A percentile compares a stretch with the other conserved stretches of the same genome.
Conservation (phyloP, 1,284 basidiomycete species). For the Melanopsichium pennsylvanicum region DNA sequence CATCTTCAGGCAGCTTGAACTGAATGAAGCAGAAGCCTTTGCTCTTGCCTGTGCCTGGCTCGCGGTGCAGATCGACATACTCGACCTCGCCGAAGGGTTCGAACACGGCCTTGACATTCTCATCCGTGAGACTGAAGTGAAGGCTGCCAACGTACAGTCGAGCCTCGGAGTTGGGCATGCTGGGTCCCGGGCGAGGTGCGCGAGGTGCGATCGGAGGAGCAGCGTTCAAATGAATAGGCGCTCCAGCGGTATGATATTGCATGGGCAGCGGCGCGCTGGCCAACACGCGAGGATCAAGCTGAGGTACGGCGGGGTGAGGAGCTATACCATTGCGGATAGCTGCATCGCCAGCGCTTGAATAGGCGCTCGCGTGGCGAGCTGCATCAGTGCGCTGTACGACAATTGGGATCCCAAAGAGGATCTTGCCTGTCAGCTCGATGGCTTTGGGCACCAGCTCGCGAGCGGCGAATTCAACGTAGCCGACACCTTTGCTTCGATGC, state of each 20-base stretch:
- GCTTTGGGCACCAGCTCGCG: slow-evolving; percentile 91
- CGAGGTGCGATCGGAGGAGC: slow-evolving; percentile 9
- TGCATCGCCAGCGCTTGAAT: slow-evolving; percentile 12
- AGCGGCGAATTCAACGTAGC: slow-evolving; percentile 92
- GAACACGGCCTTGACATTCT: slow-evolving; percentile 97
- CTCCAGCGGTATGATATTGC: slow-evolving; percentile 35
- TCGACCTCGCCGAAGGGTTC: slow-evolving; percentile 97
- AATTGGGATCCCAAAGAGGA: slow-evolving; percentile 97
- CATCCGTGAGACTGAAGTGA: slow-evolving; percentile 93
- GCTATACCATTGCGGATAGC: slow-evolving; percentile 16
- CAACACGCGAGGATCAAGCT: slow-evolving; percentile 28
- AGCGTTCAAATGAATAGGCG: slow-evolving; percentile 40
- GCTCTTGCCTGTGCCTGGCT: slow-evolving; percentile 86
- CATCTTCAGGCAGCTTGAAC: slow-evolving; percentile 85
- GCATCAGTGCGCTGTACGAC: slow-evolving; percentile 95
- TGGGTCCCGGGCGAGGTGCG: slow-evolving; percentile 24
- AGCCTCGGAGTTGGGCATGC: slow-evolving; percentile 68
- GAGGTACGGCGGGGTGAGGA: slow-evolving; percentile 21
- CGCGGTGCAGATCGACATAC: slow-evolving; percentile 95
- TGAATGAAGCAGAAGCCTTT: slow-evolving; percentile 99
- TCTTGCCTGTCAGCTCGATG: slow-evolving; percentile 84
- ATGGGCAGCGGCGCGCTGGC: slow-evolving; percentile 39
- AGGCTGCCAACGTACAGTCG: slow-evolving; percentile 96
- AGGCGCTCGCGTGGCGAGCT: slow-evolving; percentile 77
- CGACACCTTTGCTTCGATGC: slow-evolving; percentile 92